Percentiles rank a stretch among this genome's conserved stretches.
Evolutionary conservation across 345 rosid genomes (phyloP).

Genomic region (Cardamine occulta): DNA sequence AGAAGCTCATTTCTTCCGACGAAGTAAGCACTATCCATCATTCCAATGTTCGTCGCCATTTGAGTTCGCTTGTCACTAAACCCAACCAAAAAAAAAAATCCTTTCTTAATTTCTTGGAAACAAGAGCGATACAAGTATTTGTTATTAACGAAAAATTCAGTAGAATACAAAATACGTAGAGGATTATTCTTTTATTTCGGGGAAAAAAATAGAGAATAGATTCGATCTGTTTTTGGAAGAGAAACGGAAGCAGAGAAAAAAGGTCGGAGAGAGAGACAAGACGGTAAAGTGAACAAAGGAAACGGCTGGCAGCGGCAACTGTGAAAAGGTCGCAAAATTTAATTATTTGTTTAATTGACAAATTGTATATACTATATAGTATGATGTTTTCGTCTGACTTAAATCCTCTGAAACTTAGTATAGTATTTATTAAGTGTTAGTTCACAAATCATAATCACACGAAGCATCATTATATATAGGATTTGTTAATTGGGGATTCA

Average conservation of each 20-base stretch:
- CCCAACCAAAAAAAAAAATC: not conserved
- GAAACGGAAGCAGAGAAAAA: constrained; percentile 24
- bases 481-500: too few relatives aligned
- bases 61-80: not conserved
- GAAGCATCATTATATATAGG: too few relatives aligned
- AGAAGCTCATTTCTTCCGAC: constrained; percentile 94
- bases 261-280: constrained; percentile 11
- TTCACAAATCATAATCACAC: too few relatives aligned
- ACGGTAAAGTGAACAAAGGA: constrained; percentile 16
- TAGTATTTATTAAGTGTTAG: too few relatives aligned
- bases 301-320: constrained; percentile 42
- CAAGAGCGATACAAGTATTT: constrained; percentile 51
- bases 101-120: constrained; percentile 56
- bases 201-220: not conserved
- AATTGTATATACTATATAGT: not conserved
- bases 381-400: not conserved
- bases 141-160: constrained; percentile 9
- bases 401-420: too few relatives aligned
- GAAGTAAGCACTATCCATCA: constrained; percentile 96
- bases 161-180: not conserved
- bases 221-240: constrained; percentile 30
- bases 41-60: constrained; percentile 89
- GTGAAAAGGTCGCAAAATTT: constrained; percentile 36
- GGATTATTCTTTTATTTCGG: not conserved
- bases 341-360: not conserved